Conservation (phyloP, 73 alveolate species). For the Breviolum minutum region DNA sequence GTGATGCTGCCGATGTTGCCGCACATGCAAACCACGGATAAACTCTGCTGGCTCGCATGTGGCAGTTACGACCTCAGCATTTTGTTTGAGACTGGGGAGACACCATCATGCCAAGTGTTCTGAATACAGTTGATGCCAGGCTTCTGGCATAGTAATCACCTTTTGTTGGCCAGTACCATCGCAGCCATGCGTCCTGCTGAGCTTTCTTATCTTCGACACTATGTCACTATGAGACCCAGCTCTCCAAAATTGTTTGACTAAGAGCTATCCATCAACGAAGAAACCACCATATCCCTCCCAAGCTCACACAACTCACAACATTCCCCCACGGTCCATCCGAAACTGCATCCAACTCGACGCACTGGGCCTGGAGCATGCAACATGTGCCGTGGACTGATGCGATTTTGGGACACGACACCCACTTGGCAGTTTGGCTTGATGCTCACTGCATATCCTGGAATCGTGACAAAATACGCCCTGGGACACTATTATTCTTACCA, state of each 20-base stretch:
- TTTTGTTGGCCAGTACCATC: slow-evolving; percentile 92
- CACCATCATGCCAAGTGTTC: background rate
- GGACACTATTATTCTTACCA: no score
- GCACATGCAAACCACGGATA: slow-evolving; percentile 54
- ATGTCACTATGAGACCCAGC: background rate
- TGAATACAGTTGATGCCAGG: background rate
- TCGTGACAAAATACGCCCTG: no score
- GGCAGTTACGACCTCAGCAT: slow-evolving; percentile 38
- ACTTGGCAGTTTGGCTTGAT: no score
- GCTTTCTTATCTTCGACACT: background rate
- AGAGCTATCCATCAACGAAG: background rate
- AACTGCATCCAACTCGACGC: slow-evolving; percentile 85
- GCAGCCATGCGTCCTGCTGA: slow-evolving; percentile 77
- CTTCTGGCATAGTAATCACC: slow-evolving; percentile 59
- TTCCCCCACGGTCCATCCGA: slow-evolving; percentile 35
- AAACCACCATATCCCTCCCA: background rate
- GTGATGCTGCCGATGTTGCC: slow-evolving; percentile 66
- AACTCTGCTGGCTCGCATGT: slow-evolving; percentile 81
- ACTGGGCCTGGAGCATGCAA: slow-evolving; percentile 26
- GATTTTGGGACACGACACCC: no score
- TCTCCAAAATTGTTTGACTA: no score
- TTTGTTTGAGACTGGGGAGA: background rate
- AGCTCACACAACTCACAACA: background rate
- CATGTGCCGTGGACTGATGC: background rate
- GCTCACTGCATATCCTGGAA: no score